Percentiles rank a stretch among this genome's conserved stretches.
phyloP scores from a whole-genome alignment of 2,329 filamentous ascomycete species.

The Penicillium vulpinum region DNA sequence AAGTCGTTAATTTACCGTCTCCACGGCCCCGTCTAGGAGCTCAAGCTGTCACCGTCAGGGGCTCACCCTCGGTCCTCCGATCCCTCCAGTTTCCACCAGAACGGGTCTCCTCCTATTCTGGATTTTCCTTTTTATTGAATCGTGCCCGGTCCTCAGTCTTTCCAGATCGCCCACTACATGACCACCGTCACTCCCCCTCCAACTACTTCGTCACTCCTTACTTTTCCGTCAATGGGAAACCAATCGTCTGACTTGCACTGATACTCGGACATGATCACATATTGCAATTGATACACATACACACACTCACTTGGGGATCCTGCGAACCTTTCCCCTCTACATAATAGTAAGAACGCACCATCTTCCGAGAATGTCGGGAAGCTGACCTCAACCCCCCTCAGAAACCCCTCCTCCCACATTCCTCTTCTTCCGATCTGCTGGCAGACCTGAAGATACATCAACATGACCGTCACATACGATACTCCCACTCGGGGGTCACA shows the following conservation, averaged over 20 bases:
- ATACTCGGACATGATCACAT: constrained; percentile 33
- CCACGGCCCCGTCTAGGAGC: constrained; percentile 26
- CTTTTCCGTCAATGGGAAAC: constrained; percentile 29
- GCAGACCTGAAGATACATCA: constrained; percentile 44
- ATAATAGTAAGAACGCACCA: constrained; percentile 14
- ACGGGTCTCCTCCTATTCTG: constrained; percentile 41
- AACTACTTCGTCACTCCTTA: constrained; percentile 28
- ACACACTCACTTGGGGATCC: constrained; percentile 13
- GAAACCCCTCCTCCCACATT: constrained; percentile 6
- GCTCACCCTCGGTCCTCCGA: constrained; percentile 27
- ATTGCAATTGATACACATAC: constrained; percentile 25
- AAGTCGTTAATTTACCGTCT: constrained; percentile 31
- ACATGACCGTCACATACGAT: constrained; percentile 78
- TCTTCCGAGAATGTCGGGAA: not conserved
- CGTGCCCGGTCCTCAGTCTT: constrained; percentile 28
- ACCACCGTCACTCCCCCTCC: constrained; percentile 29
- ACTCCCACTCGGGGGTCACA: constrained; percentile 65
- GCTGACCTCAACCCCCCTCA: constrained; percentile 6
- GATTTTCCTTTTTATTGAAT: constrained; percentile 30
- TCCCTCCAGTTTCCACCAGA: constrained; percentile 30
- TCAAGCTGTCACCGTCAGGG: constrained; percentile 42
- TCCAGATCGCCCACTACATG: constrained; percentile 25
- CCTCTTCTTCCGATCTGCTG: constrained; percentile 41
- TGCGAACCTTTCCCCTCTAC: constrained; percentile 13
- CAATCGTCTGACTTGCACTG: constrained; percentile 21